Conservation (phyloP, 1,284 basidiomycete species). For the Phellinidium pouzarii region DNA sequence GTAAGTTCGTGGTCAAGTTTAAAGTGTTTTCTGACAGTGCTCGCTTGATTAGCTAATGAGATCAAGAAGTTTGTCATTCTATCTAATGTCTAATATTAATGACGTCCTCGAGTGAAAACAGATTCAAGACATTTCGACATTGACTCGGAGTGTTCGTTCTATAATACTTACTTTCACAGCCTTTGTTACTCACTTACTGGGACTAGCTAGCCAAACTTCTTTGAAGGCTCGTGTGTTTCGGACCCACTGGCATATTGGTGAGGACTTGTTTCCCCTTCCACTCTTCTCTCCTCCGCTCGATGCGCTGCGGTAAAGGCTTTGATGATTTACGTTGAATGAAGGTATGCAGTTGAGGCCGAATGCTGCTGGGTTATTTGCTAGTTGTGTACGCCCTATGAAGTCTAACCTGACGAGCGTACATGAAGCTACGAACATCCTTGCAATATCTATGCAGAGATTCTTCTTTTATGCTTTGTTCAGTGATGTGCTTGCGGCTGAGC, state of each 20-base stretch:
- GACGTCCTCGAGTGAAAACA: no score
- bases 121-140: no score
- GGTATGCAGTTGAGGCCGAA: conserved; percentile 42
- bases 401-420: no score
- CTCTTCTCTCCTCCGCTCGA: neutral
- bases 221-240: conserved; percentile 50
- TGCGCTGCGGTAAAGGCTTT: no score
- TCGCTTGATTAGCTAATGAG: conserved; percentile 43
- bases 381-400: no score
- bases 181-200: conserved; percentile 17
- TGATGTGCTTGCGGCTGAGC: neutral
- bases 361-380: no score
- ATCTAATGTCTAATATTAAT: no score
- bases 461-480: neutral
- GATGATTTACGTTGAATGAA: no score
- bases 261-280: neutral
- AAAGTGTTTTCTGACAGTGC: neutral
- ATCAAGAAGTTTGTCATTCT: conserved; percentile 42
- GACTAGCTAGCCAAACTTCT: conserved; percentile 36
- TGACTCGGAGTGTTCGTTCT: no score
- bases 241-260: conserved; percentile 58
- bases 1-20: conserved; percentile 28
- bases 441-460: conserved; percentile 39
- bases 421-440: conserved; percentile 41
- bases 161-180: conserved; percentile 50